Evolutionary conservation across 495 filamentous ascomycete species (phyloP), one percentile per base, ranked within the genome.

Genomic region (Penicillium bovifimosum): DNA sequence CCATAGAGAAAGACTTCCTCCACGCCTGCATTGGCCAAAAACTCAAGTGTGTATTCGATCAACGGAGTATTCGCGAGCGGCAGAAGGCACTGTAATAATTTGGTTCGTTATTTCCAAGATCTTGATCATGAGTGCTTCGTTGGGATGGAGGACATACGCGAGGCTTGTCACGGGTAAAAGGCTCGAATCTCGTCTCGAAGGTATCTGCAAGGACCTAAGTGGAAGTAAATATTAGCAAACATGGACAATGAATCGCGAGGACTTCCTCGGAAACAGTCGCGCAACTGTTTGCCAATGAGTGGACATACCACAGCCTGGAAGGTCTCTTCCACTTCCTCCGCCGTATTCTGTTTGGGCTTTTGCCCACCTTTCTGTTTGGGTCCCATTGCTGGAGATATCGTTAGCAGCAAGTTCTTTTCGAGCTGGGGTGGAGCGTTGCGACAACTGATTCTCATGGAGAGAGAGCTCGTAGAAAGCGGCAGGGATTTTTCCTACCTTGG

Each of bases 21-120:
- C 1, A 96, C 89, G 29, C 91, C 92, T 32, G 91, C 87, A 79
- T 88, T 88, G 43, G 92, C 91, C 0, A 99, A 85, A 66, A 93
- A 96, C 66, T 99, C 93, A 55, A 96, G 82, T 3, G 92, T 96
- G 67, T 99, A 96, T 71, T 97, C 92, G 70, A 99, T 96, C 49
- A 97, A 75, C 16, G 95, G 95, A 2, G 84, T 88, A 61, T 97
- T 97, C 42, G 88, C 95, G 51, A 99, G 77, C 26, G 92, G 92
- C 28, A 99, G 76, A 27, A 99, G 85, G 77, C 95, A 97, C 91
- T 95, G 45, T 47, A 56, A 13, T 10, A 43, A 40, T 36, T 36
- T 24, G n/a, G 14, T 38, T 38, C 13, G 32, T 46, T 45, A 41
- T 20, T 41, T 41, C 11, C 28, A 11, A 16, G 29, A 4, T 50